Conservation (phyloP, 2,329 filamentous ascomycete species). For the Phaeosphaeria sp. region DNA sequence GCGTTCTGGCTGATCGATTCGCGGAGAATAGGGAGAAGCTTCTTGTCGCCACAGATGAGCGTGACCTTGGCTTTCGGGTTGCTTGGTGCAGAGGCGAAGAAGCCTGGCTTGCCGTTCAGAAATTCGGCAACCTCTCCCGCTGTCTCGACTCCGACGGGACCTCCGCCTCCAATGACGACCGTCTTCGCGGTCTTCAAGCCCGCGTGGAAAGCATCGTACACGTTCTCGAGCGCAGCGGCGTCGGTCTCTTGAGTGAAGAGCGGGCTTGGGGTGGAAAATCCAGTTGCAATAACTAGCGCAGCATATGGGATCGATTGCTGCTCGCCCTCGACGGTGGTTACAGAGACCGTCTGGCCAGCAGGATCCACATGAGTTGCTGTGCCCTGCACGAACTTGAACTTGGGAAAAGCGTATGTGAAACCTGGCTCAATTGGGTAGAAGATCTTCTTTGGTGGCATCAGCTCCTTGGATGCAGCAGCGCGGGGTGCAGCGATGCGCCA, state of each 20-base stretch:
- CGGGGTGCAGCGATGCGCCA: conserved; percentile 63
- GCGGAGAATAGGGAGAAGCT: conserved; percentile 55
- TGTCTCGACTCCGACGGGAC: conserved; percentile 59
- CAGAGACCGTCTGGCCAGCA: conserved; percentile 52
- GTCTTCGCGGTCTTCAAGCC: conserved; percentile 49
- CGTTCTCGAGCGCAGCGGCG: conserved; percentile 30
- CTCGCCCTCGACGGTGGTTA: conserved; percentile 42
- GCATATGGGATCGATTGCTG: conserved; percentile 54
- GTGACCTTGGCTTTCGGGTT: conserved; percentile 53
- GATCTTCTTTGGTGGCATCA: conserved; percentile 58
- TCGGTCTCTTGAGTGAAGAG: conserved; percentile 53
- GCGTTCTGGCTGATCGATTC: conserved; percentile 54
- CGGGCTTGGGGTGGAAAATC: conserved; percentile 57
- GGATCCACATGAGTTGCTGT: conserved; percentile 58
- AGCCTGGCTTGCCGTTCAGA: conserved; percentile 48
- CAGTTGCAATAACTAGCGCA: conserved; percentile 64
- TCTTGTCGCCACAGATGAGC: conserved; percentile 52
- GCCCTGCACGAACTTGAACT: conserved; percentile 61
- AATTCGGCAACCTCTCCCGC: conserved; percentile 58
- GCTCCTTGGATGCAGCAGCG: conserved; percentile 57
- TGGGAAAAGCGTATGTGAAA: conserved; percentile 59
- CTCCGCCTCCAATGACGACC: conserved; percentile 58
- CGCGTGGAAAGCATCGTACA: conserved; percentile 48
- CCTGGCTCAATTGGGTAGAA: conserved; percentile 59
- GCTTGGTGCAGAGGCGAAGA: conserved; percentile 45